These are phyloP conservation scores for Euphorbia celastroides DNA, from an alignment of 441 rosid species.

Conservation along the genomic window DNA sequence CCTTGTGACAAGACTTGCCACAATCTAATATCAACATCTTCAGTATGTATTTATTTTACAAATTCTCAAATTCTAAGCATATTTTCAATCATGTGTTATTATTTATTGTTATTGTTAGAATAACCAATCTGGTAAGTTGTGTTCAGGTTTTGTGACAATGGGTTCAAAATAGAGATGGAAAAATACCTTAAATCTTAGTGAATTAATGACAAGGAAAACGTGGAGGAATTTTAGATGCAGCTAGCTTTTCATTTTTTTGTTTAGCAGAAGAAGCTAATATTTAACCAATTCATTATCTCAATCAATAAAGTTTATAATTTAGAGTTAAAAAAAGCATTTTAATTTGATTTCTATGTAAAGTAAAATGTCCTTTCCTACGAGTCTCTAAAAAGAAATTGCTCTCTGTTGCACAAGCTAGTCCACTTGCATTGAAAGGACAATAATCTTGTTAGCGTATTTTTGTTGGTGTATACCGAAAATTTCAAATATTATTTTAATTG, in stretches of 20 bases:
- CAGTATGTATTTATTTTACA: constrained; percentile 20
- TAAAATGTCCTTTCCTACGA: too few species aligned
- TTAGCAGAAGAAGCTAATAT: not conserved
- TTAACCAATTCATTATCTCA: not conserved
- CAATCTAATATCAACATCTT: constrained; percentile 49
- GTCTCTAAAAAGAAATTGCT: too few species aligned
- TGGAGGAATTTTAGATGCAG: constrained; percentile 1
- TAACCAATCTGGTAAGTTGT: not conserved
- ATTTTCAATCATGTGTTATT: not conserved
- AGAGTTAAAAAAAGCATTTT: too few species aligned
- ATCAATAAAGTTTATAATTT: not conserved
- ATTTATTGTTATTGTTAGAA: too few species aligned
- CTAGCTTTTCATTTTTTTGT: not conserved
- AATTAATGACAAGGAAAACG: not conserved
- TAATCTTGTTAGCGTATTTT: too few species aligned
- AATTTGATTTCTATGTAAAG: too few species aligned
- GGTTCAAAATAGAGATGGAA: constrained; percentile 7
- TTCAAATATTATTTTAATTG: too few species aligned
- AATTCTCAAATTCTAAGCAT: not conserved
- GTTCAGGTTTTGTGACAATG: constrained; percentile 27
- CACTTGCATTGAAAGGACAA: too few species aligned
- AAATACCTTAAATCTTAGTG: not conserved
- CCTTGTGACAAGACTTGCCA: constrained; percentile 82
- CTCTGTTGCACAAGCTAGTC: too few species aligned
- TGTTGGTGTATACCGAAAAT: too few species aligned